Conservation (phyloP, 768 basidiomycete species). For the Naganishia vishniacii region DNA sequence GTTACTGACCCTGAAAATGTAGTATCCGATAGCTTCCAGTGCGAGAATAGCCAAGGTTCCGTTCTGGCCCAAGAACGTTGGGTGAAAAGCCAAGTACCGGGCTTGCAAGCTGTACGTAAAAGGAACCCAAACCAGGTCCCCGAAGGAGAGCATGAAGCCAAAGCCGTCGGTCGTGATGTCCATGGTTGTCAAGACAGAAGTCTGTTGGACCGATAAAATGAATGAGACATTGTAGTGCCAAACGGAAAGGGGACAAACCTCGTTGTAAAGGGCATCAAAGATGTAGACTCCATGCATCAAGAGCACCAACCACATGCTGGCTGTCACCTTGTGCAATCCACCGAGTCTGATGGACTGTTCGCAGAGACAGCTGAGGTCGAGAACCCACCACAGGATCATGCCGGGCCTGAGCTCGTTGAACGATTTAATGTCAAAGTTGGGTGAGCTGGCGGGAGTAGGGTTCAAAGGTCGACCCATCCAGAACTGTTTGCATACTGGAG, state of each 20-base stretch:
- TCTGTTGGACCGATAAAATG: constrained; percentile 52
- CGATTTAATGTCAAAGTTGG: constrained; percentile 65
- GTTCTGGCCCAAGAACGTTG: constrained; percentile 65
- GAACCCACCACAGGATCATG: constrained; percentile 82
- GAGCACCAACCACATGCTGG: constrained; percentile 85
- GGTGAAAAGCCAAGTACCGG: constrained; percentile 87
- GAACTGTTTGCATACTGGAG: constrained; percentile 31
- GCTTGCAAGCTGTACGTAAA: constrained; percentile 91
- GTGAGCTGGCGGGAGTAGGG: constrained; percentile 53
- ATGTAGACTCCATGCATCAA: constrained; percentile 84
- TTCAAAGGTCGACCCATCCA: constrained; percentile 58
- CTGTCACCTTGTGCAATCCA: constrained; percentile 55
- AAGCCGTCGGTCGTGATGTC: constrained; percentile 97
- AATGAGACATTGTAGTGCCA: neutral
- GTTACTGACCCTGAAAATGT: constrained; percentile 83
- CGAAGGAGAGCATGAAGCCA: constrained; percentile 94
- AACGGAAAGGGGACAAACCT: constrained; percentile 55
- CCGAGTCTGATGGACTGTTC: constrained; percentile 68
- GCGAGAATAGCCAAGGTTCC: constrained; percentile 59
- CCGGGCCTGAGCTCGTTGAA: constrained; percentile 85
- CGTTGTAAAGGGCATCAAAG: constrained; percentile 78
- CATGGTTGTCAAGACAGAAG: constrained; percentile 88
- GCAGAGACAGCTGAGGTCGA: constrained; percentile 85
- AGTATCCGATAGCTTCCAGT: constrained; percentile 70
- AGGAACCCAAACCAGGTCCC: constrained; percentile 89